These are phyloP conservation scores for Rhynchosporium secalis DNA, from an alignment of 2,329 filamentous ascomycete species.

Conservation along the genomic window DNA sequence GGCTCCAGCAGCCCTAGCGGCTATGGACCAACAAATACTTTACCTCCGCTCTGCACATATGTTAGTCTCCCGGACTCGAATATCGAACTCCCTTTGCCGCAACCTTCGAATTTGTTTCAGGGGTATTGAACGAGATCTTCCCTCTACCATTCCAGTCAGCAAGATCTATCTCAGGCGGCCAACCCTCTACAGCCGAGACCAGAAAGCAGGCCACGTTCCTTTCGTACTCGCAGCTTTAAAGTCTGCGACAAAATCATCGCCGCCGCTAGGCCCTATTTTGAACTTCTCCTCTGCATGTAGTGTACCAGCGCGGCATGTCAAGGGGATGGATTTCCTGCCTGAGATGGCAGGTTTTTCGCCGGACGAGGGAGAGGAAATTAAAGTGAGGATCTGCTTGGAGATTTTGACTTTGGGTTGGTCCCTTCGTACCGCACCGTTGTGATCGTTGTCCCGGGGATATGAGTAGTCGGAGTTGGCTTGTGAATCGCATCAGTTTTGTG, in stretches of 20 bases:
- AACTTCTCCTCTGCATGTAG: slow-evolving; percentile 46
- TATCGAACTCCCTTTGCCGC: slow-evolving; percentile 51
- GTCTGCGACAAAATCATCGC: slow-evolving; percentile 43
- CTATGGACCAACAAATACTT: too few relatives aligned
- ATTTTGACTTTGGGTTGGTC: slow-evolving; percentile 47
- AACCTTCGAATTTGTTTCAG: slow-evolving; percentile 50
- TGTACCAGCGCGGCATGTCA: slow-evolving; percentile 52
- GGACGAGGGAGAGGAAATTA: slow-evolving; percentile 26
- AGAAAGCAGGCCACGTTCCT: slow-evolving; percentile 58
- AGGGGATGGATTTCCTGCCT: slow-evolving; percentile 39
- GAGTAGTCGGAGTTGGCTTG: slow-evolving; percentile 46
- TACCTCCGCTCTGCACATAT: slow-evolving; percentile 52
- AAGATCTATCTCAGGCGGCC: slow-evolving; percentile 61
- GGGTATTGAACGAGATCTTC: slow-evolving; percentile 57
- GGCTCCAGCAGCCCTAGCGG: too few relatives aligned
- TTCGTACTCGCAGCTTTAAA: slow-evolving; percentile 45
- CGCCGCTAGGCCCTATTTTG: slow-evolving; percentile 42
- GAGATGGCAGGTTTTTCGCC: slow-evolving; percentile 35
- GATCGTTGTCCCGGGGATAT: slow-evolving; percentile 59
- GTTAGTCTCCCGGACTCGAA: slow-evolving; percentile 46
- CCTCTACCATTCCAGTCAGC: slow-evolving; percentile 60
- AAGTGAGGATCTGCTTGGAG: slow-evolving; percentile 18
- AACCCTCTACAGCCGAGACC: slow-evolving; percentile 54
- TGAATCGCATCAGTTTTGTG: slow-evolving; percentile 43
- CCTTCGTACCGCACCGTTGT: slow-evolving; percentile 60